phyloP scores from a whole-genome alignment of 2,329 filamentous ascomycete species.

The Xylaria sp. region DNA sequence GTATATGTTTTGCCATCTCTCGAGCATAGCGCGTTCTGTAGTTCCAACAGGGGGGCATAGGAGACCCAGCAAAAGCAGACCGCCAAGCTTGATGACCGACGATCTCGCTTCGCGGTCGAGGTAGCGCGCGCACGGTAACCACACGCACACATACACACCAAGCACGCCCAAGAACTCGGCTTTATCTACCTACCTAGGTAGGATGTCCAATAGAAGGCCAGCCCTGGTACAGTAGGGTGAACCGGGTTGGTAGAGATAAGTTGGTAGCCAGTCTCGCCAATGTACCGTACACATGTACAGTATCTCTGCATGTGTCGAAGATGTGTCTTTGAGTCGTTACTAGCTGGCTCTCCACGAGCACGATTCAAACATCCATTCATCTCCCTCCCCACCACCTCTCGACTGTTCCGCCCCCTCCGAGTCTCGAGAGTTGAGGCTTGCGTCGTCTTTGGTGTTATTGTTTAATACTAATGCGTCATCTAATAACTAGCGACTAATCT shows the following conservation, averaged over 20 bases:
- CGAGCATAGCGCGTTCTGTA: constrained; percentile 6
- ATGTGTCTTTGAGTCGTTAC: constrained; percentile 14
- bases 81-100: constrained; percentile 14
- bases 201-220: not conserved
- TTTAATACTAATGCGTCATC: constrained; percentile 18
- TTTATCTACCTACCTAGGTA: not conserved
- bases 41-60: not conserved
- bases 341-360: constrained; percentile 21
- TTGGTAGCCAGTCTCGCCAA: not conserved
- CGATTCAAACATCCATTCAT: constrained; percentile 25
- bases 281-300: not conserved
- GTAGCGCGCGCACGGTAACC: not conserved
- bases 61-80: constrained; percentile 1
- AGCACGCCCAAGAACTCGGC: not conserved
- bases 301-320: constrained; percentile 9
- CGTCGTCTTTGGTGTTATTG: constrained; percentile 12
- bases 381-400: constrained; percentile 14
- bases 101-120: constrained; percentile 7
- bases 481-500: constrained; percentile 22
- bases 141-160: not conserved
- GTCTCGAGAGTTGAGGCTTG: constrained; percentile 3
- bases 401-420: constrained; percentile 1
- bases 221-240: not conserved
- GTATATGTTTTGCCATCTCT: constrained; percentile 13
- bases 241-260: not conserved